Conservation (phyloP, 139 green algal species). For the Coelastrella sp. region DNA sequence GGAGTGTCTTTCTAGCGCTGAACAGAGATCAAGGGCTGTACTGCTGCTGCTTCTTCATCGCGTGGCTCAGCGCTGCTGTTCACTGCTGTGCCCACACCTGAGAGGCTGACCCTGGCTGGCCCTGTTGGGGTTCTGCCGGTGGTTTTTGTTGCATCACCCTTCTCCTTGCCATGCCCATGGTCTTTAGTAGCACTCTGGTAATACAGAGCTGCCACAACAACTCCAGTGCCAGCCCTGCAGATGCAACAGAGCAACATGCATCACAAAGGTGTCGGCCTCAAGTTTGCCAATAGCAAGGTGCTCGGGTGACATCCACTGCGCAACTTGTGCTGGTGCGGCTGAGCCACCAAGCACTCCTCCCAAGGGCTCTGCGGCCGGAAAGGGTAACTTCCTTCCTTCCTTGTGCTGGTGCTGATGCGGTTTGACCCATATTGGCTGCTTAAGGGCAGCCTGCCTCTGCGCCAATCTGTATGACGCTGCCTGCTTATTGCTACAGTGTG, state of each 20-base stretch:
- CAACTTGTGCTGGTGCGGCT: background rate
- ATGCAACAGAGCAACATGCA: constrained; percentile 5
- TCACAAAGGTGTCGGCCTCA: background rate
- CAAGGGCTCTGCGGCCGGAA: too few species aligned
- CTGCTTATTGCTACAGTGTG: background rate
- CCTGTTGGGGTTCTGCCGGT: background rate
- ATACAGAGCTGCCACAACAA: constrained; percentile 75
- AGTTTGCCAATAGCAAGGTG: background rate
- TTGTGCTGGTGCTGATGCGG: background rate
- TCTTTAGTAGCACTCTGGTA: constrained; percentile 67
- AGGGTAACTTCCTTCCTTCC: too few species aligned
- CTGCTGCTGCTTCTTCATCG: constrained; percentile 24
- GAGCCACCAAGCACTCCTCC: too few species aligned
- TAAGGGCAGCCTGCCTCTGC: too few species aligned
- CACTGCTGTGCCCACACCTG: constrained; percentile 2
- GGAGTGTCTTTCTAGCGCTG: background rate
- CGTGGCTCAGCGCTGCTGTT: background rate
- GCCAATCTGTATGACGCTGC: background rate
- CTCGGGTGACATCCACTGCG: background rate
- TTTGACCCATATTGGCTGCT: too few species aligned
- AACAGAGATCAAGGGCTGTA: background rate
- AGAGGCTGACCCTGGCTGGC: constrained; percentile 6
- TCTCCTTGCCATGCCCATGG: constrained; percentile 16
- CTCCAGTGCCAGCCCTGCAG: constrained; percentile 59
- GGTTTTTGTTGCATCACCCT: background rate